These are phyloP conservation scores for Tremella yokohamensis DNA, from an alignment of 768 basidiomycete species.

Conservation along the genomic window DNA sequence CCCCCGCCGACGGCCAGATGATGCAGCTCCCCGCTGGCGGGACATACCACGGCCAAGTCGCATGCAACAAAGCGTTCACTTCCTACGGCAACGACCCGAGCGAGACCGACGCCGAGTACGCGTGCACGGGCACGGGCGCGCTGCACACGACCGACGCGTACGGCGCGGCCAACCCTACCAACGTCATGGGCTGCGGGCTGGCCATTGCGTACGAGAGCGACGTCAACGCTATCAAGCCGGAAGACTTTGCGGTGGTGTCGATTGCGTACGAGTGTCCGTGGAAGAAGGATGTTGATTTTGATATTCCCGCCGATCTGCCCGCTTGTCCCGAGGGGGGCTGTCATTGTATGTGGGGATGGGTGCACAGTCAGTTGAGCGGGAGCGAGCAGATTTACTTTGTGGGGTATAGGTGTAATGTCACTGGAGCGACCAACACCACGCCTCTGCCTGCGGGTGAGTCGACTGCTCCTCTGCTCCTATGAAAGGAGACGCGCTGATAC, in stretches of 20 bases:
- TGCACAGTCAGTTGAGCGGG: constrained; percentile 40
- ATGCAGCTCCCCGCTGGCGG: constrained; percentile 45
- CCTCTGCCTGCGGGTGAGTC: constrained; percentile 40
- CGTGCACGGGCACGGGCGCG: constrained; percentile 42
- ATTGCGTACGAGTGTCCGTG: constrained; percentile 42
- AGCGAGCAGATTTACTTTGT: constrained; percentile 41
- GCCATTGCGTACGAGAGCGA: constrained; percentile 45
- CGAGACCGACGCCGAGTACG: constrained; percentile 38
- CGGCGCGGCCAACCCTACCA: constrained; percentile 29
- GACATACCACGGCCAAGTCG: constrained; percentile 41
- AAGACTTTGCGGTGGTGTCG: constrained; percentile 39
- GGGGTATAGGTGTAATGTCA: constrained; percentile 46
- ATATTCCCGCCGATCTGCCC: constrained; percentile 47
- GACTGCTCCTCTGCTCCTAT: neutral
- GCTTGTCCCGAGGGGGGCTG: constrained; percentile 48
- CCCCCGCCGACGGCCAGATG: constrained; percentile 35
- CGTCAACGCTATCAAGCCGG: constrained; percentile 35
- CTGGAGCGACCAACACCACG: constrained; percentile 34
- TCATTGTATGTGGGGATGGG: constrained; percentile 48
- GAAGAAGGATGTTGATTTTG: constrained; percentile 46
- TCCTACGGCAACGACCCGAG: constrained; percentile 24
- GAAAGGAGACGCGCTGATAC: too few species aligned
- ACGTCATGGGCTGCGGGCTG: constrained; percentile 45
- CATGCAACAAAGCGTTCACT: constrained; percentile 41
- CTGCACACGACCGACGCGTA: constrained; percentile 45